Base-by-base conservation (phyloP, 2,329 filamentous ascomycete genomes). In the Ilyonectria destructans region DNA sequence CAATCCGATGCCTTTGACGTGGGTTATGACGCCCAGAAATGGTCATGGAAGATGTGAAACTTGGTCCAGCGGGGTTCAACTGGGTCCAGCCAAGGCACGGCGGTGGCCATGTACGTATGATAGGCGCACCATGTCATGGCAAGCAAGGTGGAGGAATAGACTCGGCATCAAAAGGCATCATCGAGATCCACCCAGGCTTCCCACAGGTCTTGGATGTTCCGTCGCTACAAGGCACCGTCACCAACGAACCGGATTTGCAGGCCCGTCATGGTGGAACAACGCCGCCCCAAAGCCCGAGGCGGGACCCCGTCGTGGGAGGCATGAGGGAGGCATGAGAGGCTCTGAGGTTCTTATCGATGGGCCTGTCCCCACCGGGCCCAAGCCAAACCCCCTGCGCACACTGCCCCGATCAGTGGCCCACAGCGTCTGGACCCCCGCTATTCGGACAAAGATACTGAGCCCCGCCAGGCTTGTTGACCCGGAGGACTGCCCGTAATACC, bases 401-500 rank as follows among this genome's bases (percentile, higher is more conserved):
- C 70, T 68, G 74, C 72, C 72, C 71, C 67, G 68, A 69, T 70
- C 65, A 69, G 59, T 64, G 59, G 67, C 55, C 72, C 69, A 71
- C 71, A 59, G 52, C 52, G 62, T 37, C 68, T 55, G 70, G 57
- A 69, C 65, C 72, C 71, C 73, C 73, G 69, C 73, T 64, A 73
- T 68, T 70, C 66, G 62, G 67, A 64, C 59, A 46, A 48, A 57
- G 55, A 48, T 51, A 33, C 45, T 52, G 19, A 40, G 17, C 46
- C 58, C 35, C 54, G 26, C 37, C 40, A 59, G 60, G 54, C 46
- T 35, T 58, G 52, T 37, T 48, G 64, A 45, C 58, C 65, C 71
- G 69, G 72, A 64, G 74, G 73, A 63, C 68, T 66, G 66, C 65
- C 69, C 68, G 71, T 64, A 31, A 74, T 73, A 76, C 74, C 74